Conservation (phyloP, 306 rosid species). For the Pterocarpus santalinus region DNA sequence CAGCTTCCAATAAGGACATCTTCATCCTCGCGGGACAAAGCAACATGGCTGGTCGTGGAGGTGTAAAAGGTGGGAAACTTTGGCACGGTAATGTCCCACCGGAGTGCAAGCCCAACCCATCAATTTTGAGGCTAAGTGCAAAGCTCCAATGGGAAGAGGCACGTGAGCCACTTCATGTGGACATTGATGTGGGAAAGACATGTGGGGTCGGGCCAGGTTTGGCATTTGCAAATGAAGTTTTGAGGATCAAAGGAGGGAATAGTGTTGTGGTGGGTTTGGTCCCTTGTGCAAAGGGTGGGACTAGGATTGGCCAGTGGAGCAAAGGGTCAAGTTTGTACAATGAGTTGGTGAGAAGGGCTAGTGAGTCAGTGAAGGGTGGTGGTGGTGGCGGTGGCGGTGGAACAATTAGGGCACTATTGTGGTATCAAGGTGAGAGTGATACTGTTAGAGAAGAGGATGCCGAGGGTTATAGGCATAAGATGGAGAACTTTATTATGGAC, state of each 20-base stretch:
- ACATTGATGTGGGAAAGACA: constrained; percentile 59
- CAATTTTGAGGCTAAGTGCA: constrained; percentile 47
- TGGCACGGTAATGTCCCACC: constrained; percentile 56
- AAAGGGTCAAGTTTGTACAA: constrained; percentile 56
- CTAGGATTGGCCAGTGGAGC: constrained; percentile 57
- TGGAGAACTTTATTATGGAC: constrained; percentile 54
- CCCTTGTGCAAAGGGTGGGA: constrained; percentile 78
- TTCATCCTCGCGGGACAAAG: constrained; percentile 74
- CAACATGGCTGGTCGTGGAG: constrained; percentile 83
- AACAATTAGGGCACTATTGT: constrained; percentile 51
- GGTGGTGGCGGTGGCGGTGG: constrained; percentile 42
- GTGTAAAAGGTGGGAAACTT: constrained; percentile 42
- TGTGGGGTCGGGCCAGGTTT: constrained; percentile 76
- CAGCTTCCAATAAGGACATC: constrained; percentile 28
- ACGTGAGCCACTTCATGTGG: constrained; percentile 66
- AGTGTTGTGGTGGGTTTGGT: constrained; percentile 57
- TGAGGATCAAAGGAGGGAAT: neutral
- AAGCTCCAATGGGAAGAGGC: constrained; percentile 66
- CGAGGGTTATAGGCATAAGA: constrained; percentile 44
- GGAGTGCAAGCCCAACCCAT: constrained; percentile 52
- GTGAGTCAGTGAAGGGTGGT: constrained; percentile 21
- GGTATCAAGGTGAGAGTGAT: constrained; percentile 81
- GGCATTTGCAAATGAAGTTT: constrained; percentile 67
- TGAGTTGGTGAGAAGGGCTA: constrained; percentile 51
- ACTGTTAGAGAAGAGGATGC: constrained; percentile 60